Evolutionary conservation across 2,329 filamentous ascomycete species (phyloP), one percentile per base, ranked within the genome.

Genomic region (Trichoderma oligosporum): DNA sequence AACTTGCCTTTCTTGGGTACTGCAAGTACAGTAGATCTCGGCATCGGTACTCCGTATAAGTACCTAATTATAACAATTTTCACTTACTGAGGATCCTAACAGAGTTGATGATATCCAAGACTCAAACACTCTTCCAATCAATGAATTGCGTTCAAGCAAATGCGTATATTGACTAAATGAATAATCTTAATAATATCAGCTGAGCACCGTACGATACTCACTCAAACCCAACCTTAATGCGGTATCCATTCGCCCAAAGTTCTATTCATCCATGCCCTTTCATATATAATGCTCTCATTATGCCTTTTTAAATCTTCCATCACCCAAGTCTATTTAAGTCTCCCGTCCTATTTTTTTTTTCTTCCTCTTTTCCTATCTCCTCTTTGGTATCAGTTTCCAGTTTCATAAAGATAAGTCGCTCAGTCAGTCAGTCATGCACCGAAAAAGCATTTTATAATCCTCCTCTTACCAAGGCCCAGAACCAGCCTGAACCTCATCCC

Each of bases 311-410:
- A 11, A 39, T 20, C 35, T 33, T 16, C 29, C 36, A 14, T 18
- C 16, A 9, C 18, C 18, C 27, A 7, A 53, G 18, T 35, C 20
- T 35, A 44, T 53, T 2, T 20, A 44, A 25, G 4, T 12, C 20
- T 52, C 22, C n/a, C n/a, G n/a, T n/a, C n/a, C n/a, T n/a, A n/a
- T n/a, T n/a, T n/a, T n/a, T n/a, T n/a, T n/a, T n/a, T n/a, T n/a
- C n/a, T n/a, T 14, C 33, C 1, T 48, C 16, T 35, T 41, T 35
- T 7, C 14, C 12, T 7, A 31, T 49, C 31, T 35, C 38, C 36
- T 12, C 27, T n/a, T 35, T 47, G 54, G 54, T 57, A 57, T 57
- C 54, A 51, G 29, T 24, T 49, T 20, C 12, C 45, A 57, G 12
- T 35, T n/a, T 57, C 54, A 38, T 49, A 57, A 35, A 36, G 14